Percentiles rank a stretch among this genome's conserved stretches.
Conservation (phyloP, 2,329 filamentous ascomycete species). For the Verticillium tricorpus region DNA sequence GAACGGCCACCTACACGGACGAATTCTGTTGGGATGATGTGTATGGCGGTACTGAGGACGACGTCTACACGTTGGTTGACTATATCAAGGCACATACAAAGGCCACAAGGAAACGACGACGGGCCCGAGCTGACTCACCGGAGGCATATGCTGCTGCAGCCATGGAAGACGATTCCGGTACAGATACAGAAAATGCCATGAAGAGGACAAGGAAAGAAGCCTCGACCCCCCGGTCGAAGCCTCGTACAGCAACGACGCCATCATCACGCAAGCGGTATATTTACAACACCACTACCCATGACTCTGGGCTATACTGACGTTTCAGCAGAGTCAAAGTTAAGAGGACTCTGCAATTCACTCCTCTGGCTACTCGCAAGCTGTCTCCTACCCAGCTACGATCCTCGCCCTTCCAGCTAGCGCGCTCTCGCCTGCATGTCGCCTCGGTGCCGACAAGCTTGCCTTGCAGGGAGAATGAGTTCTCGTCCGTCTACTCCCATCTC, state of each 20-base stretch:
- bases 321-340: conserved; percentile 61
- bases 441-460: conserved; percentile 86
- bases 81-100: conserved; percentile 70
- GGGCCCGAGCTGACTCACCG: conserved; percentile 19
- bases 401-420: conserved; percentile 88
- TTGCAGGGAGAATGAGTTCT: conserved; percentile 88
- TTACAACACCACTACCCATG: too few species aligned
- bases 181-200: background rate
- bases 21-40: conserved; percentile 91
- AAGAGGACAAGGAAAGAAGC: conserved; percentile 13
- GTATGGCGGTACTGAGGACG: conserved; percentile 61
- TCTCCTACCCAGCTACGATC: conserved; percentile 70
- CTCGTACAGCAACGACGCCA: conserved; percentile 19
- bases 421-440: conserved; percentile 86
- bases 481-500: conserved; percentile 86
- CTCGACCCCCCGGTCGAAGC: conserved; percentile 7
- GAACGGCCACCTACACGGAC: conserved; percentile 85
- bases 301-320: background rate
- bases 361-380: conserved; percentile 81
- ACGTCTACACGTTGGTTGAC: conserved; percentile 61
- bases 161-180: background rate
- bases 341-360: conserved; percentile 91
- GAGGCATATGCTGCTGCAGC: conserved; percentile 23
- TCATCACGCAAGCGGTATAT: conserved; percentile 51
- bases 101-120: conserved; percentile 51